Evolutionary conservation across 1,284 basidiomycete species (phyloP).

Genomic region (Cryptococcus amylolentus): DNA sequence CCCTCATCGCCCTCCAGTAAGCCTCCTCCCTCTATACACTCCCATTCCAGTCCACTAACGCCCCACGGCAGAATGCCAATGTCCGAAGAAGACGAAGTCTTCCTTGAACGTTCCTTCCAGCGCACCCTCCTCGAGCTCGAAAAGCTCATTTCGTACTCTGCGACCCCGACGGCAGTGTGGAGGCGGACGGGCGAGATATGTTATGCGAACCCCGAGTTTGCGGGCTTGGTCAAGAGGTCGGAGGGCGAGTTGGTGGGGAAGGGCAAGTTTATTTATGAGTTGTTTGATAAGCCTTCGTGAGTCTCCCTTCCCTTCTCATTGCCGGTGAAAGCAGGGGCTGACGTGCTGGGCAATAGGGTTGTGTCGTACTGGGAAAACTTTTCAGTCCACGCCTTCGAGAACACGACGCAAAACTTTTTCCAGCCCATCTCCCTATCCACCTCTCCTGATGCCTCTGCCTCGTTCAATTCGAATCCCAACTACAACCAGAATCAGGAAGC

Average conservation of each 20-base stretch:
- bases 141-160: constrained; percentile 93
- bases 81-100: constrained; percentile 87
- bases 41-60: neutral
- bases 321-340: neutral
- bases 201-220: constrained; percentile 93
- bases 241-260: constrained; percentile 74
- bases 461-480: constrained; percentile 78
- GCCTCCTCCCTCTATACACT: neutral
- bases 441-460: constrained; percentile 82
- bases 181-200: constrained; percentile 95
- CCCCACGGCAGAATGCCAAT: constrained; percentile 64
- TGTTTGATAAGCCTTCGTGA: constrained; percentile 78
- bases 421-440: constrained; percentile 70
- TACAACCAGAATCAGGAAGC: neutral
- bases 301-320: constrained; percentile 7
- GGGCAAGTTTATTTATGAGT: constrained; percentile 82
- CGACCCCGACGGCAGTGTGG: constrained; percentile 99
- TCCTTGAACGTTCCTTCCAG: constrained; percentile 93
- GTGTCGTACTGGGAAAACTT: constrained; percentile 97
- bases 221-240: constrained; percentile 85
- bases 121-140: constrained; percentile 89
- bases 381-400: constrained; percentile 89
- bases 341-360: constrained; percentile 15
- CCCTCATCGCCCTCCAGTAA: constrained; percentile 83
- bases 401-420: constrained; percentile 90